A percentile compares a stretch with the other conserved stretches of the same genome.
These are phyloP conservation scores for Colletotrichum tropicicola DNA, from an alignment of 2,329 filamentous ascomycete species.

Conservation along the genomic window DNA sequence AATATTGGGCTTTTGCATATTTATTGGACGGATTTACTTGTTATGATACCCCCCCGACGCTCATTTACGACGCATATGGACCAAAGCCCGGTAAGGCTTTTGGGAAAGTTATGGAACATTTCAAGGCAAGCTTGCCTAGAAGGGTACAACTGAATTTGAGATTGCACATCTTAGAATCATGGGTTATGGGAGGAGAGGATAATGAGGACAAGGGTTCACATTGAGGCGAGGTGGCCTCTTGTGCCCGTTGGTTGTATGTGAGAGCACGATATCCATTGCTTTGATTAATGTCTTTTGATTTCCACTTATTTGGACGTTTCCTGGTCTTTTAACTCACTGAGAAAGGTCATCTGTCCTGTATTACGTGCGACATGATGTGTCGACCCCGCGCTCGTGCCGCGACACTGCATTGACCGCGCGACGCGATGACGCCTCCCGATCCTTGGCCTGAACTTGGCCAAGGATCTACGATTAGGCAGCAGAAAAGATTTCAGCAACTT, in stretches of 20 bases:
- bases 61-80: slow-evolving; percentile 3
- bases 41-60: slow-evolving; percentile 18
- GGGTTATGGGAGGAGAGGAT: not conserved
- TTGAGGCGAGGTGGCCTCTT: not conserved
- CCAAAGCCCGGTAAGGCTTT: not conserved
- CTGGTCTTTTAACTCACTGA: not conserved
- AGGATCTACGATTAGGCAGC: not conserved
- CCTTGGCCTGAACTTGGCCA: not conserved
- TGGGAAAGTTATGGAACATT: not conserved
- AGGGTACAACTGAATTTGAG: not conserved
- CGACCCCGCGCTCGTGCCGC: not conserved
- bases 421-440: not conserved
- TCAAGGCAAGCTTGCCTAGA: not conserved
- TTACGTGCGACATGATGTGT: not conserved
- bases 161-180: not conserved
- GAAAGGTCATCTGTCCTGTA: not conserved
- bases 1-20: not conserved
- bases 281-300: not conserved
- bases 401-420: not conserved
- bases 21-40: not conserved
- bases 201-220: not conserved
- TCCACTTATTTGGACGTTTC: not conserved
- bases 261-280: slow-evolving; percentile 2
- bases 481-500: not conserved
- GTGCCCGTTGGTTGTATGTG: not conserved